Conservation (phyloP, 108 stramenopile species). For the Cyclotella kingstonii region DNA sequence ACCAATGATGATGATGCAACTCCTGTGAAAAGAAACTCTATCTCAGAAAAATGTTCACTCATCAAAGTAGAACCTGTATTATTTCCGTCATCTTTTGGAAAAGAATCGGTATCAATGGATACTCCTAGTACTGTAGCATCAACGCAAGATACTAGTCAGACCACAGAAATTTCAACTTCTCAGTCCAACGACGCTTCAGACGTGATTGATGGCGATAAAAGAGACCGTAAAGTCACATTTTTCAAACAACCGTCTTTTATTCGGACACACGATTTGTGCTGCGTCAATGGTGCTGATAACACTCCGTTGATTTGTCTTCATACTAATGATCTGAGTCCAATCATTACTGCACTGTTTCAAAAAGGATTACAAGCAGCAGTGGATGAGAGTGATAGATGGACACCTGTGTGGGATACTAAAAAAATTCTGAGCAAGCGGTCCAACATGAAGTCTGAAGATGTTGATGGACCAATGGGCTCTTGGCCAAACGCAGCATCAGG, state of each 20-base stretch:
- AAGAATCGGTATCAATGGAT: constrained; percentile 10
- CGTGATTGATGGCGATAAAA: neutral
- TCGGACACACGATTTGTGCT: constrained; percentile 39
- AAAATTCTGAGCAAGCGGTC: constrained; percentile 35
- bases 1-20: constrained; percentile 17
- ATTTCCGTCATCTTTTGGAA: neutral
- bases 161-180: too few relatives aligned
- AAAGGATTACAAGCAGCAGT: constrained; percentile 45
- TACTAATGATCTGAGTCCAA: constrained; percentile 2
- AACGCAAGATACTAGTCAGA: constrained; percentile 3
- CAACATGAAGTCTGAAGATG: constrained; percentile 7
- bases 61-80: constrained; percentile 5
- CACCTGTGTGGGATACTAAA: constrained; percentile 50
- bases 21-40: constrained; percentile 21
- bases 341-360: constrained; percentile 49
- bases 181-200: too few relatives aligned
- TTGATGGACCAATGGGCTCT: constrained; percentile 26
- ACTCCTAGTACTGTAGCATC: constrained; percentile 31
- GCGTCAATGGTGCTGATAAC: constrained; percentile 1
- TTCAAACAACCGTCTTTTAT: constrained; percentile 33
- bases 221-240: neutral
- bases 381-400: constrained; percentile 67
- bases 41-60: neutral
- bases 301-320: constrained; percentile 19
- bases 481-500: constrained; percentile 44